phyloP scores from a whole-genome alignment of 257 asterid species.

The Penstemon barbatus region DNA sequence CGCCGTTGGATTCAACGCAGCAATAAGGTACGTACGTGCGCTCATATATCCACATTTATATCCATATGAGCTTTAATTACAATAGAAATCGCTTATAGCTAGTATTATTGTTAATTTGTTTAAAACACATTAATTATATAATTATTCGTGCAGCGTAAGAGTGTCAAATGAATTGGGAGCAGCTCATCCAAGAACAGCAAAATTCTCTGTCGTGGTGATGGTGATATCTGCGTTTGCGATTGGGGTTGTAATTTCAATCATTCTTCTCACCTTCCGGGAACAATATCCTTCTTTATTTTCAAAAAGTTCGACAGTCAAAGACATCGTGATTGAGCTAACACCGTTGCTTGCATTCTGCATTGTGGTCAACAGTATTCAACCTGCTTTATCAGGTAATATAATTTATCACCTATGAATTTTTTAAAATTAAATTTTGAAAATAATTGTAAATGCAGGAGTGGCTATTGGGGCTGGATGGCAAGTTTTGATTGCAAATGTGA shows the following conservation, averaged over 20 bases:
- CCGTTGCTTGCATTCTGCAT: slow-evolving; percentile 48
- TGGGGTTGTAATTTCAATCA: slow-evolving; percentile 29
- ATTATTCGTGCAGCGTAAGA: slow-evolving; percentile 38
- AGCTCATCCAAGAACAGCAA: slow-evolving; percentile 52
- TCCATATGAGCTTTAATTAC: too few species aligned
- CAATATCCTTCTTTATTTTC: slow-evolving; percentile 52
- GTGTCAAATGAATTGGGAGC: slow-evolving; percentile 67
- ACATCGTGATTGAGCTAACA: slow-evolving; percentile 41
- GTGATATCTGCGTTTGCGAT: slow-evolving; percentile 36
- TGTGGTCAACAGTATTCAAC: slow-evolving; percentile 35
- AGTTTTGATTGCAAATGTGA: slow-evolving; percentile 45
- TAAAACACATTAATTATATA: too few species aligned
- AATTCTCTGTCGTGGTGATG: slow-evolving; percentile 43
- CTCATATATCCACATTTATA: background rate
- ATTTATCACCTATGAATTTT: too few species aligned
- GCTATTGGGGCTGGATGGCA: slow-evolving; percentile 65
- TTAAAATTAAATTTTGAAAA: background rate
- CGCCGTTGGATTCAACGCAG: slow-evolving; percentile 45
- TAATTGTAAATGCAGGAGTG: slow-evolving; percentile 37
- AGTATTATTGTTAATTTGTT: too few species aligned
- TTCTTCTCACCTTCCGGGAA: slow-evolving; percentile 26
- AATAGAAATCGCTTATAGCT: background rate
- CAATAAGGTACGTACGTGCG: slow-evolving; percentile 32
- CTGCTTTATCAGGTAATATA: slow-evolving; percentile 35
- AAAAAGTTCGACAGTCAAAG: slow-evolving; percentile 30